Evolutionary conservation across 164 flowering plant genomes (phyloP), one percentile per base, ranked within the genome.

Genomic region (Echeveria elegans): DNA sequence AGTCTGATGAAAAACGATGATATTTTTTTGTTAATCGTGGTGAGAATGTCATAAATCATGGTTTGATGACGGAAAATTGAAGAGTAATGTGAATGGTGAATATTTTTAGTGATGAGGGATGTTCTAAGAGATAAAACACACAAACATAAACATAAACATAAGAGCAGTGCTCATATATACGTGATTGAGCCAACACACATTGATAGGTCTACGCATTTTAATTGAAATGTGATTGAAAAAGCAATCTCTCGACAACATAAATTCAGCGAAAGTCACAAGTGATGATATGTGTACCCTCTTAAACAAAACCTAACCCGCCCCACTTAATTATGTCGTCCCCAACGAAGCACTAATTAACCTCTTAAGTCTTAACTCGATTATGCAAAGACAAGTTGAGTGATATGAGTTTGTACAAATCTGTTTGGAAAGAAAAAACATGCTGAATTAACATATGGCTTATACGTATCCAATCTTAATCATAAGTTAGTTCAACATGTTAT

Each of bases 331-430:
- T 56, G 61, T 56, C 26, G 24, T 21, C 61, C 5, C 61, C 61
- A 28, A 28, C 61, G 19, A 56, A 56, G 61, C 61, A 56, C 61
- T 56, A 28, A 56, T 28, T 32, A n/a, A n/a, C n/a, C n/a, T n/a
- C n/a, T n/a, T n/a, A n/a, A n/a, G n/a, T n/a, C n/a, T n/a, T 26
- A 56, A 56, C 31, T 26, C 14, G 19, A 56, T 56, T 29, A 56
- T 26, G 61, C 61, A 11, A 11, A 56, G 61, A 28, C 61, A 56
- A 11, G 61, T 56, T 56, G 32, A 14, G 32, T 56, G 61, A 56
- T 56, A 32, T 56, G 61, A 56, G 26, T 28, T 56, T 26, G 61
- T 32, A 18, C 61, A 56, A 56, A 56, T 56, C 61, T 28, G 14
- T 56, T 12, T 28, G 31, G 31, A 28, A 26, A 56, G 61, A 34